phyloP scores from a whole-genome alignment of 768 basidiomycete genomes.

The Chalciporus chontae region DNA sequence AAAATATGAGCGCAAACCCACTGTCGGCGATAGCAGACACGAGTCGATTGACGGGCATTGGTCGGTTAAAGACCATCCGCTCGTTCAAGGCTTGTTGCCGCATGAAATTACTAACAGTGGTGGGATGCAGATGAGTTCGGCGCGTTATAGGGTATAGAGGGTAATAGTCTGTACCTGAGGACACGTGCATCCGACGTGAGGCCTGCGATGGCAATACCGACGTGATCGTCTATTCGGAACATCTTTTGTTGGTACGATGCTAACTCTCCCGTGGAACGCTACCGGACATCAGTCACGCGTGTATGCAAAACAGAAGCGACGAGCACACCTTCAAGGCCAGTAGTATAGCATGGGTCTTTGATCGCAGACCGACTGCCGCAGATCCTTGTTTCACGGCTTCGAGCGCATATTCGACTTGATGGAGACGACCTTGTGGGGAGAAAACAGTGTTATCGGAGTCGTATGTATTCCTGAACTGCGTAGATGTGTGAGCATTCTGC shows the following conservation, averaged over 20 bases:
- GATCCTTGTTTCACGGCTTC: conserved; percentile 99
- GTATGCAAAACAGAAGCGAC: background rate
- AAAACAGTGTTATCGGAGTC: conserved; percentile 99
- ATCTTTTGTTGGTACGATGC: conserved; percentile 99
- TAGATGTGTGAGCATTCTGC: conserved; percentile 1
- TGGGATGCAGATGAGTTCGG: background rate
- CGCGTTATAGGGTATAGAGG: background rate
- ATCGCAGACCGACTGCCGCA: conserved; percentile 94
- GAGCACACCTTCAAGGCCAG: conserved; percentile 82
- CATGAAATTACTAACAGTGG: conserved; percentile 95
- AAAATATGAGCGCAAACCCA: conserved; percentile 38
- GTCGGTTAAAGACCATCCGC: conserved; percentile 92
- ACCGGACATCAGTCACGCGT: conserved; percentile 1
- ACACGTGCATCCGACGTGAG: conserved; percentile 98
- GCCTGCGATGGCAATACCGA: conserved; percentile 99
- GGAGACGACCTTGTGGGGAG: conserved; percentile 93
- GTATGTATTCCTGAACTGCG: conserved; percentile 91
- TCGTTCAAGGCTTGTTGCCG: conserved; percentile 96
- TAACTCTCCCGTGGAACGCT: conserved; percentile 97
- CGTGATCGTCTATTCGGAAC: conserved; percentile 99
- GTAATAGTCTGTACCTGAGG: conserved; percentile 56
- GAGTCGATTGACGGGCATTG: conserved; percentile 90
- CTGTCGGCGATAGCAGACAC: conserved; percentile 95
- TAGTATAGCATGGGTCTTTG: conserved; percentile 91
- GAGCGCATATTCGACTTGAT: conserved; percentile 97